A percentile compares a stretch with the other conserved stretches of the same genome.
phyloP scores from a whole-genome alignment of 1,139 yeast genomes.

The Pichia sp. region DNA sequence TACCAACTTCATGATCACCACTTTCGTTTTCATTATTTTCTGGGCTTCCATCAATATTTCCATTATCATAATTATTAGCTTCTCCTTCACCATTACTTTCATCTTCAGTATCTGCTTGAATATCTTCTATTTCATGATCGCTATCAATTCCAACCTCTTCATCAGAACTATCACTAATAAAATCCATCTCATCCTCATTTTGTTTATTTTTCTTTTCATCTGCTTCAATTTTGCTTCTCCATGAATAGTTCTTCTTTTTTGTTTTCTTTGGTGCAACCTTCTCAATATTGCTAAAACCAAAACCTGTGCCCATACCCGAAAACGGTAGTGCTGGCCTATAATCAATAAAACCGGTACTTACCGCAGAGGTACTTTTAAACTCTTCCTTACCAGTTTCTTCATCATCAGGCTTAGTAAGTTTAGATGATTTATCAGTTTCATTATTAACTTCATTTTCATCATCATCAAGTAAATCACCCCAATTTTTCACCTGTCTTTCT shows the following conservation, averaged over 20 bases:
- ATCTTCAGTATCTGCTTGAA: constrained; percentile 31
- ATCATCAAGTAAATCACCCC: constrained; percentile 42
- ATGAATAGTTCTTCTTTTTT: constrained; percentile 39
- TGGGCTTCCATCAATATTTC: constrained; percentile 16
- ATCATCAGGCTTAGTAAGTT: not conserved
- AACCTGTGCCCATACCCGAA: constrained; percentile 52
- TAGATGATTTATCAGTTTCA: constrained; percentile 7
- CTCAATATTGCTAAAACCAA: constrained; percentile 58
- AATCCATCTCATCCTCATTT: constrained; percentile 41
- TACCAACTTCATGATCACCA: constrained; percentile 19
- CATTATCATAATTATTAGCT: not conserved
- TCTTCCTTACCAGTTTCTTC: constrained; percentile 16
- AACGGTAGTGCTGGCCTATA: constrained; percentile 51
- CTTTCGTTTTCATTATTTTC: constrained; percentile 20
- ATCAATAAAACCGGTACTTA: constrained; percentile 58
- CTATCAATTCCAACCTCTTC: constrained; percentile 18
- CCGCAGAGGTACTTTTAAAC: constrained; percentile 19
- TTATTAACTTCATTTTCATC: constrained; percentile 20
- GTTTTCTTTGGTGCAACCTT: constrained; percentile 33
- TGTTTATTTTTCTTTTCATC: constrained; percentile 37
- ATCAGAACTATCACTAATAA: constrained; percentile 30
- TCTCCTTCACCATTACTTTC: constrained; percentile 25
- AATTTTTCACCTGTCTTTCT: constrained; percentile 57
- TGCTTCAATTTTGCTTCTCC: constrained; percentile 49
- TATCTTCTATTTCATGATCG: constrained; percentile 19